Percentiles rank a stretch among this genome's conserved stretches.
These are phyloP conservation scores for Sporothrix brasiliensis DNA, from an alignment of 2,329 filamentous ascomycete genomes.

Conservation along the genomic window DNA sequence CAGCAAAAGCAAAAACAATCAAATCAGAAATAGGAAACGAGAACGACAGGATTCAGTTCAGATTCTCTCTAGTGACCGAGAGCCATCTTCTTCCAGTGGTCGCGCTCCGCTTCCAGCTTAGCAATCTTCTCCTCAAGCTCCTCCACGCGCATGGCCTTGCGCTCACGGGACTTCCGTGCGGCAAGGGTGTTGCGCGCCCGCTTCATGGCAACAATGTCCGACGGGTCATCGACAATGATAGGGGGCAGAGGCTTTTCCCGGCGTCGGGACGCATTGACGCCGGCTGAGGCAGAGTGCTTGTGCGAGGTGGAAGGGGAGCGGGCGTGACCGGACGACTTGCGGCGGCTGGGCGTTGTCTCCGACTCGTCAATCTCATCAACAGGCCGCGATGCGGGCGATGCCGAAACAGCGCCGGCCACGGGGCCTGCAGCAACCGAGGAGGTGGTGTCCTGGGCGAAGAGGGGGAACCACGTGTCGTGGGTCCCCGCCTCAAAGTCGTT, in stretches of 20 bases:
- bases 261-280: slow-evolving; percentile 68
- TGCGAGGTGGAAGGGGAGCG: slow-evolving; percentile 44
- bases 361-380: slow-evolving; percentile 55
- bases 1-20: not conserved
- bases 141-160: slow-evolving; percentile 77
- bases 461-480: slow-evolving; percentile 68
- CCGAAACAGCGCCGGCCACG: slow-evolving; percentile 39
- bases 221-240: slow-evolving; percentile 73
- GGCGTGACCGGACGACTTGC: slow-evolving; percentile 56
- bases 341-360: slow-evolving; percentile 48
- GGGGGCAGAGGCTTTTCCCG: slow-evolving; percentile 79
- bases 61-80: slow-evolving; percentile 43
- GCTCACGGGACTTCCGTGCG: slow-evolving; percentile 87
- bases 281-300: slow-evolving; percentile 70
- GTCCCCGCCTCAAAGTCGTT: slow-evolving; percentile 58
- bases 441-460: slow-evolving; percentile 63
- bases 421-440: slow-evolving; percentile 18
- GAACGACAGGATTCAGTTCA: slow-evolving; percentile 37
- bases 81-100: slow-evolving; percentile 65
- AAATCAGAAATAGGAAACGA: slow-evolving; percentile 17
- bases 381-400: slow-evolving; percentile 47
- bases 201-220: slow-evolving; percentile 81
- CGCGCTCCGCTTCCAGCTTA: slow-evolving; percentile 67
- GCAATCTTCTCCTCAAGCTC: slow-evolving; percentile 73
- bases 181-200: slow-evolving; percentile 91